These are phyloP conservation scores for Asterella californica DNA, from an alignment of 225 moss, liverwort and hornwort species.

Conservation along the genomic window DNA sequence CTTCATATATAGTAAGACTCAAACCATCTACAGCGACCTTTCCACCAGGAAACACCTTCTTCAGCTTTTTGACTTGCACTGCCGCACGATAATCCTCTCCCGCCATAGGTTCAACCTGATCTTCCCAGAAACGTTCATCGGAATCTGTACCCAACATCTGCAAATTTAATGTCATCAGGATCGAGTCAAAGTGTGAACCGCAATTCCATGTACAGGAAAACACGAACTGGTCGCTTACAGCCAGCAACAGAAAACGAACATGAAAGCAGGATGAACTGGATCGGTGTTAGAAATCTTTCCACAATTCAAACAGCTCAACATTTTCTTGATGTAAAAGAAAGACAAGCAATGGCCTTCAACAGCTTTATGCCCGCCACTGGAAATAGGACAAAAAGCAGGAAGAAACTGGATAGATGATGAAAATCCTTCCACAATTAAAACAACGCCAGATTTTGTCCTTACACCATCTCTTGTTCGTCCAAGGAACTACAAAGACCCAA, in stretches of 20 bases:
- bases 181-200: neutral
- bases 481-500: conserved; percentile 18
- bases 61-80: conserved; percentile 61
- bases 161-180: neutral
- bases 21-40: conserved; percentile 85
- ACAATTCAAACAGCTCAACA: neutral
- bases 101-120: conserved; percentile 60
- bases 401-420: conserved; percentile 9
- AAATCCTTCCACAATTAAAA: conserved; percentile 8
- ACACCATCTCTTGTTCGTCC: conserved; percentile 10
- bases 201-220: neutral
- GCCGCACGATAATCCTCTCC: conserved; percentile 63
- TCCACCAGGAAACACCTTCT: conserved; percentile 71
- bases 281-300: neutral
- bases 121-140: conserved; percentile 26
- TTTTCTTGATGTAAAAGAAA: neutral
- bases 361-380: too few species aligned
- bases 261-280: neutral
- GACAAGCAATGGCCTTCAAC: neutral
- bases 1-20: conserved; percentile 73
- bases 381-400: neutral
- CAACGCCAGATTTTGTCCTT: conserved; percentile 13
- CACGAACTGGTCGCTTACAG: neutral
- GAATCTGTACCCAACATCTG: conserved; percentile 48
- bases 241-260: neutral